Evolutionary conservation across 495 filamentous ascomycete genomes (phyloP), one percentile per base, ranked within the genome.

Genomic region (Podospora anserina): DNA sequence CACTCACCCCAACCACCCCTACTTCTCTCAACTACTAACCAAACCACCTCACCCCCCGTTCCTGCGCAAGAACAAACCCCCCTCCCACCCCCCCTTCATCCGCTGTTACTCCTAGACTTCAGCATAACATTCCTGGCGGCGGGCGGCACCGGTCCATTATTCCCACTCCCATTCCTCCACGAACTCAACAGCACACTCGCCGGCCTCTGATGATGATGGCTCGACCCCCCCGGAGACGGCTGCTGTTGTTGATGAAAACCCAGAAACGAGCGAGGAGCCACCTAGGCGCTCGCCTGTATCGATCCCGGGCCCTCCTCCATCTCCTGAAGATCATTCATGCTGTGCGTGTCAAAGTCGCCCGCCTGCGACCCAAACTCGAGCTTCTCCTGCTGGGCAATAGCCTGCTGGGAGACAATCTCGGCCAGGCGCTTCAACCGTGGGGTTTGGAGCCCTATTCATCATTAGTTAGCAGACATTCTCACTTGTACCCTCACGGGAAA

Each of bases 331-430:
- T 79, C 79, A 53, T 72, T 70, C 70, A 70, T 71, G 69, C 68
- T 70, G 26, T 72, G 76, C 53, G 76, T 84, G 53, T 76, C 76
- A 58, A 76, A 81, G 44, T 81, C 81, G n/a, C 74, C 81, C 6
- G 71, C 74, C 59, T 75, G 53, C 27, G 75, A 73, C 61, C 71
- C 73, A 23, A 63, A 82, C 28, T 94, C 92, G 64, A 91, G 80
- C 81, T 90, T 94, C 79, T 96, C 92, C 78, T 96, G 92, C 76
- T 97, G 92, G 63, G 92, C 92, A 70, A 97, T 93, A 32, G 95
- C 95, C 79, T 97, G 95, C 55, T 92, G 91, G 44, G 92, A 95
- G 34, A 99, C 96, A 74, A 99, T 97, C 81, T 99, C 96, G 54
- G 96, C 96, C 65, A 99, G 84, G 58, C 96, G 88, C 81, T 97